Evolutionary conservation across 2,329 filamentous ascomycete genomes (phyloP), one percentile per base, ranked within the genome.

Genomic region (Lecanoromycetidae sp.): DNA sequence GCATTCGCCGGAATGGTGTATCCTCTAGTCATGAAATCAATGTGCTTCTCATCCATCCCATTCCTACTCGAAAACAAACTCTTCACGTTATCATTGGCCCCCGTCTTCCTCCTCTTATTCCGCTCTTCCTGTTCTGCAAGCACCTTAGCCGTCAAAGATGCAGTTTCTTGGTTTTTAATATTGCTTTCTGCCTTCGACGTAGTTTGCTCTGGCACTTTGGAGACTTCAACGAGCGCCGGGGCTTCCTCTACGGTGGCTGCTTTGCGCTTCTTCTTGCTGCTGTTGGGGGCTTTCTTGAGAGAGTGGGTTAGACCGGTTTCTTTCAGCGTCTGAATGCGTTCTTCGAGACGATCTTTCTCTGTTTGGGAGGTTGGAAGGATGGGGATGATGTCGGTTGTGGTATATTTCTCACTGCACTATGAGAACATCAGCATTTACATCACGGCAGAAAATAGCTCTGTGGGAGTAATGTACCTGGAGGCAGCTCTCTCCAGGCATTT

Each of bases 151-250:
- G 90, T 94, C 35, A 98, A 66, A 3, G 80, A 83, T 0, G 90
- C 88, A 0, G 91, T 91, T 46, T 85, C 76, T 0, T 85, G 71
- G 57, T 96, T 94, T 62, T 94, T 94, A 63, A 96, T 94, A 9
- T 82, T 79, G 44, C 72, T 46, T 69, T 63, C 61, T 5, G 65
- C 53, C 1, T 62, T 61, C 17, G 61, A 55, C 0, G 60, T 68
- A 3, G 25, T 37, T 12, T 15, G 46, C 34, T 23, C 48, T 44
- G 49, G 53, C 57, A 62, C 20, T 50, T 29, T 22, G 40, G 17
- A 22, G 46, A 39, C 17, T 55, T 57, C 49, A 55, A n/a, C n/a
- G n/a, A n/a, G n/a, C n/a, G n/a, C n/a, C n/a, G n/a, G n/a, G n/a
- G 57, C 3, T 44, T 58, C 57, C 34, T 58, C 55, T 43, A 57